A percentile compares a stretch with the other conserved stretches of the same genome.
phyloP scores from a whole-genome alignment of 2,329 filamentous ascomycete species.

The Cercospora sojina region DNA sequence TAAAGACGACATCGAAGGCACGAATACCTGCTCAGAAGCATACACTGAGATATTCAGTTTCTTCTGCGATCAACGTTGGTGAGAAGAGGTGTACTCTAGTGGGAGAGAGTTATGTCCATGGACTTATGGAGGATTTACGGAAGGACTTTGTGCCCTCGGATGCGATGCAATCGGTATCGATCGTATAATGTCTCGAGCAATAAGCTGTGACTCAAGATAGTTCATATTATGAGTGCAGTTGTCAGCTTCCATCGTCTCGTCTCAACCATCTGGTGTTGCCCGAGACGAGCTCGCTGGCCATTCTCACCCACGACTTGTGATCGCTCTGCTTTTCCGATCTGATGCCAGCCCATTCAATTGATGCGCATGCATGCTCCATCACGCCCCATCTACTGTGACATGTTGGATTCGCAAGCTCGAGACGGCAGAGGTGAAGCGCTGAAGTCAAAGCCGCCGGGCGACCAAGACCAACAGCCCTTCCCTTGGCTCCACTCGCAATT shows the following conservation, averaged over 20 bases:
- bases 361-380: not conserved
- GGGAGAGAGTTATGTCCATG: not conserved
- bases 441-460: not conserved
- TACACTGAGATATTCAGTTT: not conserved
- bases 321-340: not conserved
- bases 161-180: not conserved
- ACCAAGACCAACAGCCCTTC: not conserved
- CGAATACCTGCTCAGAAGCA: not conserved
- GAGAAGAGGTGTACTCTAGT: not conserved
- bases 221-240: not conserved
- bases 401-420: not conserved
- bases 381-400: not conserved
- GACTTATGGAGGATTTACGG: not conserved
- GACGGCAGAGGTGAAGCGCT: not conserved
- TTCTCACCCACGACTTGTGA: not conserved
- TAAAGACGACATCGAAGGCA: not conserved
- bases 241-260: not conserved
- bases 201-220: not conserved
- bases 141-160: no score
- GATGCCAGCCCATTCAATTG: not conserved
- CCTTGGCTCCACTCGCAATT: not conserved
- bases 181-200: not conserved
- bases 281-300: not conserved
- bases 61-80: not conserved
- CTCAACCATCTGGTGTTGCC: not conserved